Conservation (phyloP, 768 basidiomycete species). For the Heimioporus sp. region DNA sequence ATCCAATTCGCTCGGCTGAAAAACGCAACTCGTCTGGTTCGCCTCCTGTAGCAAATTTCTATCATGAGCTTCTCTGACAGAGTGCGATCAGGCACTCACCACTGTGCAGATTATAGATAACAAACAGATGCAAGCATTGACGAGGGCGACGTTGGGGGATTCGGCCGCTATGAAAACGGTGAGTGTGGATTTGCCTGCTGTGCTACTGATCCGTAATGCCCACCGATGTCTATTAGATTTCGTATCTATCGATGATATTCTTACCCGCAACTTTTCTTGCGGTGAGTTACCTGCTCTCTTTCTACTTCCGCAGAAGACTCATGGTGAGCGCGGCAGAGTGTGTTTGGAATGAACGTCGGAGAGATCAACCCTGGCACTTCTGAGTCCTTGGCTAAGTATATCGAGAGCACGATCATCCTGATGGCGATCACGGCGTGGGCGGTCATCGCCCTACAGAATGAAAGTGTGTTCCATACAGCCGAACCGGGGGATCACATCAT, state of each 20-base stretch:
- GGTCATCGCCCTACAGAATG: conserved; percentile 48
- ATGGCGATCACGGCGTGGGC: conserved; percentile 54
- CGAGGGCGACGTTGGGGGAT: conserved; percentile 41
- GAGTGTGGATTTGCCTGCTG: neutral
- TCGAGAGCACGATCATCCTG: conserved; percentile 43
- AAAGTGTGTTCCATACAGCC: conserved; percentile 20
- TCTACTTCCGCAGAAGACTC: neutral
- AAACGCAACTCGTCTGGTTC: conserved; percentile 32
- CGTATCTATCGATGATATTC: conserved; percentile 61
- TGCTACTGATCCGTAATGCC: neutral
- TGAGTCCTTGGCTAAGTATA: conserved; percentile 36
- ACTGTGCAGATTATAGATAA: conserved; percentile 59
- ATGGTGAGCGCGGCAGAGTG: conserved; percentile 25
- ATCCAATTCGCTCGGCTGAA: conserved; percentile 30
- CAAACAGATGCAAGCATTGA: conserved; percentile 49
- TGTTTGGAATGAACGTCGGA: conserved; percentile 27
- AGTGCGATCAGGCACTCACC: conserved; percentile 49
- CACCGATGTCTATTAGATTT: conserved; percentile 34
- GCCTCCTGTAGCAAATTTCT: neutral
- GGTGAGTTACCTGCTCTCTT: conserved; percentile 11
- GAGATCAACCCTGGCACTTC: conserved; percentile 27
- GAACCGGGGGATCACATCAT: neutral
- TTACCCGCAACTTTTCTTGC: conserved; percentile 50
- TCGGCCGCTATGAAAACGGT: conserved; percentile 40
- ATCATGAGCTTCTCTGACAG: neutral